phyloP scores from a whole-genome alignment of 192 early-diverging fungal genomes.

The Lobosporangium transversale region DNA sequence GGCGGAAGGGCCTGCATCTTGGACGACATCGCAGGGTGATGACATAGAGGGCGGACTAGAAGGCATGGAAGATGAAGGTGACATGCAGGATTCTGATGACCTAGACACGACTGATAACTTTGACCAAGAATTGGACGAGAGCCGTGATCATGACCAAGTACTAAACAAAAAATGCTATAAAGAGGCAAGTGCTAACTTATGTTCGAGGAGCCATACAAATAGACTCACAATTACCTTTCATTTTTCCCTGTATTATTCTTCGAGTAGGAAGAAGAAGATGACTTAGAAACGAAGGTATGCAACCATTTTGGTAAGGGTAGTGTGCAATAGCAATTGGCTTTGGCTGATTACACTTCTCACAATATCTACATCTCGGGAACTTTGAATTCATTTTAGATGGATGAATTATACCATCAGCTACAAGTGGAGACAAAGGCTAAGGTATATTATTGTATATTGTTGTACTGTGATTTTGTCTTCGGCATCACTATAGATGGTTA shows the following conservation, averaged over 20 bases:
- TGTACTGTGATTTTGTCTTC: too few relatives aligned
- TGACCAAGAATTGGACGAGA: constrained; percentile 43
- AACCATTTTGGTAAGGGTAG: background rate
- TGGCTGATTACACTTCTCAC: too few relatives aligned
- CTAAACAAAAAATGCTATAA: too few relatives aligned
- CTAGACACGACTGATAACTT: constrained; percentile 48
- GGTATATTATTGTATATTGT: constrained; percentile 9
- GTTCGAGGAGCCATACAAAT: too few relatives aligned
- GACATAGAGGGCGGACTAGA: constrained; percentile 15
- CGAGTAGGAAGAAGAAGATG: constrained; percentile 26
- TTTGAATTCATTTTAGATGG: constrained; percentile 41
- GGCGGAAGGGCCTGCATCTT: constrained; percentile 26
- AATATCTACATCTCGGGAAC: too few relatives aligned
- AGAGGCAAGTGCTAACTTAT: too few relatives aligned
- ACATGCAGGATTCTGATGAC: constrained; percentile 53
- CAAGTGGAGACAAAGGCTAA: constrained; percentile 40
- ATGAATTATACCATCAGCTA: constrained; percentile 42
- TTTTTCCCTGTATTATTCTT: background rate
- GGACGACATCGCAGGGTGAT: constrained; percentile 51
- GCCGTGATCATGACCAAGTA: constrained; percentile 22
- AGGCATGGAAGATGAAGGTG: constrained; percentile 21
- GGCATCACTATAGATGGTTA: too few relatives aligned
- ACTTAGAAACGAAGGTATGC: constrained; percentile 42
- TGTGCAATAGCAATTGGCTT: too few relatives aligned
- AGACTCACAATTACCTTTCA: too few relatives aligned